Base-by-base conservation (phyloP, 495 filamentous ascomycete species). In the Hypoxylon trugodes region DNA sequence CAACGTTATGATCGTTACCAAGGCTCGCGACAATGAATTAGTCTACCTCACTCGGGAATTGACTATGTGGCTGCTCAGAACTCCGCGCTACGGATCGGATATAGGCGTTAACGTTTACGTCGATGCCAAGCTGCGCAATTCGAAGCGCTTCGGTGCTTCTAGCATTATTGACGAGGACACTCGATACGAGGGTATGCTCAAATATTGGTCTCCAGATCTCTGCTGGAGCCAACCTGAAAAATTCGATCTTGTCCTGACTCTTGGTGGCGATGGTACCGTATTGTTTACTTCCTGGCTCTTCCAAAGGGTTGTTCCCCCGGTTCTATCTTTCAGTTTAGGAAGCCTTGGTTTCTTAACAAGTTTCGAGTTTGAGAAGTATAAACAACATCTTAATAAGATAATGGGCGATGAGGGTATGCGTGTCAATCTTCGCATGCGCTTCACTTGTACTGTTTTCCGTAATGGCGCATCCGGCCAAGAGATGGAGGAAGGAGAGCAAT, bases 1-100 rank as follows among this genome's bases (percentile, higher is more conserved):
- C 56, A 96, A 88, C 73, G 85, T 98, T 55, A 96, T 98, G 92
- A 93, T 98, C 64, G 86, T 98, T 24, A 98, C 96, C 55, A 98
- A 98, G 75, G 93, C 96, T 19, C 84, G 91, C 40, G 96, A 98
- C 73, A 96, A 96, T 67, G 84, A 87, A 36, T 79, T 98, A 32
- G 91, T 98, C 9, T 81, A 85, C 59, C 79, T 96, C 68, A 98
- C 95, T 0, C 86, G 92, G 40, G 89, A 96, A 67, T 78, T 98
- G 45, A 78, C 93, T 12, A 84, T 88, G 66, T 98, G 93, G 91
- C 79, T 98, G 5, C 80, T 98, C 42, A 85, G 82, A 57, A 96
- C 92, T 3, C 90, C 91, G 3, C 84, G 93, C 7, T 93, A 96
- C 69, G 89, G 89, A 37, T 90, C 82, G 33, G 86, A 94, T 48